Evolutionary conservation across 2,329 filamentous ascomycete genomes (phyloP), one percentile per base, ranked within the genome.

Genomic region (Hansfordia pulvinata): DNA sequence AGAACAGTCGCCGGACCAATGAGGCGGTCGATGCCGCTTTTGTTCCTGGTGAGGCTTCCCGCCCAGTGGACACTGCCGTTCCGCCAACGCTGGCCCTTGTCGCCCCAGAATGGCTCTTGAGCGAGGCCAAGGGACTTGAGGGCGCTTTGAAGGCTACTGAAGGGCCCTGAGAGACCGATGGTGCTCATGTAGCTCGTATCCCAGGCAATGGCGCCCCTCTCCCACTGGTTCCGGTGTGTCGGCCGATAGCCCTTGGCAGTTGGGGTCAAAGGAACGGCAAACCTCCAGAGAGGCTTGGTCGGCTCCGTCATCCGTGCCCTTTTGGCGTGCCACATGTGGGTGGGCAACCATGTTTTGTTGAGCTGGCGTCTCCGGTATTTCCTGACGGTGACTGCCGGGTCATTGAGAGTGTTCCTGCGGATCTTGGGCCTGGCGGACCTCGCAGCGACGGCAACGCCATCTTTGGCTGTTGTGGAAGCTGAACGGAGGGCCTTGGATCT

Each of bases 101-200:
- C 56, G 14, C 66, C 69, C 70, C 76, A 83, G 14, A 71, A 54
- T 10, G 65, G 60, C 10, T 70, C 61, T 12, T 71, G 62, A 2
- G 57, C 56, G 23, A 84, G 50, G 1, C 79, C 76, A 2, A 93
- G 40, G 5, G 61, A 63, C 41, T 60, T 71, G 18, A 96, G 48
- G 8, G 88, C 59, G 19, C 68, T 65, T 29, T 74, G 60, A 20
- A 93, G 56, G 28, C 75, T 76, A 17, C 58, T 51, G 20, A 69
- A 57, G 10, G 60, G 55, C 0, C 86, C 90, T 38, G 77, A 75
- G 4, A 96, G 47, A 10, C 76, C 67, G 36, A 96, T 78, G 2
- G 84, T 93, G 39, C 82, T 81, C 59, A 90, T 79, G 47, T 94
- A 98, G 48, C 86, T 96, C 60, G 74, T 82, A 52, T 98, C 90